Evolutionary conservation across 441 rosid genomes (phyloP).

Genomic region (Gossypium lobatum): DNA sequence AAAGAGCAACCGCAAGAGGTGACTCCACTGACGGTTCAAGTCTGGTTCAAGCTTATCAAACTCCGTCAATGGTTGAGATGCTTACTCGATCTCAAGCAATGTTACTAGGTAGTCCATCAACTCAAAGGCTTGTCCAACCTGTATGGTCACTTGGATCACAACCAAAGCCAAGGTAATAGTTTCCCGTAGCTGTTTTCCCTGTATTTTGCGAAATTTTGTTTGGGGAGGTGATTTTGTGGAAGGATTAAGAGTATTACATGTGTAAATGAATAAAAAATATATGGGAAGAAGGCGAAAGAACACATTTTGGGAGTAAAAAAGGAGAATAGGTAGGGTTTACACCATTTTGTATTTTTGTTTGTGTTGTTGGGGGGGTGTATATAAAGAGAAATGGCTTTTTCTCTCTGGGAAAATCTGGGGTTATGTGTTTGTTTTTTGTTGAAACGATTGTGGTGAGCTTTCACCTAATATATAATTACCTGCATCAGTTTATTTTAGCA

Average conservation of each 20-base stretch:
- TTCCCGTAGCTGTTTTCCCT: constrained; percentile 12
- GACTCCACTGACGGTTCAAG: constrained; percentile 85
- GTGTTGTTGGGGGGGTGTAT: constrained; percentile 38
- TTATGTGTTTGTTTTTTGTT: constrained; percentile 34
- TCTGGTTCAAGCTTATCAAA: constrained; percentile 76
- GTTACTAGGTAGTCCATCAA: constrained; percentile 57
- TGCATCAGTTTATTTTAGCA: constrained; percentile 27
- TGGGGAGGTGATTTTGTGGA: constrained; percentile 25
- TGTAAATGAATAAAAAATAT: constrained; percentile 49
- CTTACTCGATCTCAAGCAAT: constrained; percentile 72
- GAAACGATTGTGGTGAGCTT: constrained; percentile 31
- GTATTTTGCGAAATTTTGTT: constrained; percentile 23
- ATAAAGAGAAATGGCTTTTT: constrained; percentile 28
- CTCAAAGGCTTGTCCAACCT: constrained; percentile 68
- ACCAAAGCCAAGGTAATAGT: constrained; percentile 67
- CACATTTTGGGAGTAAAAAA: constrained; percentile 24
- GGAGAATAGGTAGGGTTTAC: constrained; percentile 24
- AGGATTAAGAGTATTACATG: constrained; percentile 11
- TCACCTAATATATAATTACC: constrained; percentile 25
- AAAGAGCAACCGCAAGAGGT: constrained; percentile 98
- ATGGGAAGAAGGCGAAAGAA: constrained; percentile 26
- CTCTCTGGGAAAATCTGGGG: constrained; percentile 19
- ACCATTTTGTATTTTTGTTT: constrained; percentile 21
- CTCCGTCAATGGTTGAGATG: constrained; percentile 96
- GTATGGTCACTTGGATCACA: constrained; percentile 48